A percentile compares a stretch with the other conserved stretches of the same genome.
Conservation (phyloP, 1,139 yeast species). For the Yamadazyma songkhlaensis region DNA sequence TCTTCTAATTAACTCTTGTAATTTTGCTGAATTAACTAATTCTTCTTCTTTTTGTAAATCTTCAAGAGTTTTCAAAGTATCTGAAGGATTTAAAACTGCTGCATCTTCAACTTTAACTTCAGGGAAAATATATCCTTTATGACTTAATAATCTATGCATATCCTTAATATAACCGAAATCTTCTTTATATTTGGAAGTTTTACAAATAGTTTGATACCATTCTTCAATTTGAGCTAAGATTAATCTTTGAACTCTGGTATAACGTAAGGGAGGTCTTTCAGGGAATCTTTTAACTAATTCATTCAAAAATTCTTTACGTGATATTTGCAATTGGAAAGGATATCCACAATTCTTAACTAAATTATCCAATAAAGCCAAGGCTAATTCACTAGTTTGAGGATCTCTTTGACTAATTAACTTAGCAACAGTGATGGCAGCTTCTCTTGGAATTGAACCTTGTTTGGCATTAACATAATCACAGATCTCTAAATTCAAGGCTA, state of each 20-base stretch:
- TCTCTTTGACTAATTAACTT: conserved; percentile 79
- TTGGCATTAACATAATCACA: conserved; percentile 92
- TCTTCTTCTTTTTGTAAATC: conserved; percentile 93
- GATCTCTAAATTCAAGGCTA: conserved; percentile 84
- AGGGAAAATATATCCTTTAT: conserved; percentile 90
- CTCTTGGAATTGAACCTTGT: conserved; percentile 88
- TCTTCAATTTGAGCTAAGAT: conserved; percentile 91
- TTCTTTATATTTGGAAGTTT: conserved; percentile 84
- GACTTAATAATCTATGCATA: conserved; percentile 86
- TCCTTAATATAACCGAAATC: conserved; percentile 91
- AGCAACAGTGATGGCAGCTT: conserved; percentile 90
- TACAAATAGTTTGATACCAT: conserved; percentile 95
- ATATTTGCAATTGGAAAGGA: conserved; percentile 92
- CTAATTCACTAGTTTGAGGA: conserved; percentile 70
- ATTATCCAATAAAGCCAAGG: conserved; percentile 67
- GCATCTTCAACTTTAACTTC: conserved; percentile 88
- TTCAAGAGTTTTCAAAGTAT: conserved; percentile 80
- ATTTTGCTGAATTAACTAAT: conserved; percentile 88
- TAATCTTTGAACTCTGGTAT: conserved; percentile 77
- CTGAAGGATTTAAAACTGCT: conserved; percentile 91
- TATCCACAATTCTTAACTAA: conserved; percentile 97
- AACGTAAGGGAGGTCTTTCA: conserved; percentile 87
- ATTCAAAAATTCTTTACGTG: conserved; percentile 90
- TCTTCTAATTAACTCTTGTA: conserved; percentile 91
- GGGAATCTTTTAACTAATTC: conserved; percentile 93